Evolutionary conservation across 768 basidiomycete species (phyloP).

Genomic region (Suillus cothurnatus): DNA sequence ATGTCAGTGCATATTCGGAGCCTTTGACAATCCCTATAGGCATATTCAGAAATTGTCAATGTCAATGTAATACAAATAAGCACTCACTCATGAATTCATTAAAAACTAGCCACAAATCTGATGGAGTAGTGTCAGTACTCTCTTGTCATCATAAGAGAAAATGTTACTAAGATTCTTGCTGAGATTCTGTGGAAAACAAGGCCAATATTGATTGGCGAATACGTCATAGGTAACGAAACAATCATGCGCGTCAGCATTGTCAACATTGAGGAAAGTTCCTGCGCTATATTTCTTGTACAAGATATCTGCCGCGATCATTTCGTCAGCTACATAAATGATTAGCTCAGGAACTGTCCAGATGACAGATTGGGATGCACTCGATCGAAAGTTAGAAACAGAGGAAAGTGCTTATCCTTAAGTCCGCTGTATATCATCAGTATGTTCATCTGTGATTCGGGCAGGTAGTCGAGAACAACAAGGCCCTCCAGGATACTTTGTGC

Average conservation of each 20-base stretch:
- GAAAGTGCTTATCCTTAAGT: constrained; percentile 62
- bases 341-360: not conserved
- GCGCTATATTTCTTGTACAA: no score
- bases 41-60: not conserved
- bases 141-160: not conserved
- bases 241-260: constrained; percentile 21
- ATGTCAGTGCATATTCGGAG: constrained; percentile 51
- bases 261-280: constrained; percentile 15
- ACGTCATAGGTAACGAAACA: constrained; percentile 44
- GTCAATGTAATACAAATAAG: not conserved
- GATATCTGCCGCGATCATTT: no score
- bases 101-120: constrained; percentile 65
- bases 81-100: constrained; percentile 62
- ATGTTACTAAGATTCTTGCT: constrained; percentile 54
- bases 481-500: no score
- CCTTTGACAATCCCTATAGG: constrained; percentile 61
- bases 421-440: constrained; percentile 55
- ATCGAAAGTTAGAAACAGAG: constrained; percentile 69
- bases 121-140: constrained; percentile 1
- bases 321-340: not conserved
- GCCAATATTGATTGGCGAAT: constrained; percentile 60
- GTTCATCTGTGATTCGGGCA: no score
- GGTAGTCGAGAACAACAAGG: no score
- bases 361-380: constrained; percentile 38
- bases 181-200: constrained; percentile 51